Conservation (phyloP, 257 asterid genomes). For the Jacaranda copaia region DNA sequence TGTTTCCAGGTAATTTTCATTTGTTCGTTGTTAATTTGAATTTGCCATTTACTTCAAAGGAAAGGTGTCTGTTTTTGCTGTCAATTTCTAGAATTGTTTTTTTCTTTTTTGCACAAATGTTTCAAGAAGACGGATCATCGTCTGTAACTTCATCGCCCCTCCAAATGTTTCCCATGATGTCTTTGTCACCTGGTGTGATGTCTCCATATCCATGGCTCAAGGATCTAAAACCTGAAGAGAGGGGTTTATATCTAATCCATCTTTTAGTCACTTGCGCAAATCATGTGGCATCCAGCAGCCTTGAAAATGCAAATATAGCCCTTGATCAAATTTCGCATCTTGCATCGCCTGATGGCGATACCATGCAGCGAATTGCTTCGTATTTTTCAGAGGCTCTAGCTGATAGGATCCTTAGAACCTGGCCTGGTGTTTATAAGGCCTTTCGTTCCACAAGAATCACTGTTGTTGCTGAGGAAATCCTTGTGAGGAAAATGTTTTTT, state of each 20-base stretch:
- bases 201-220: constrained; percentile 84
- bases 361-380: constrained; percentile 92
- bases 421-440: constrained; percentile 92
- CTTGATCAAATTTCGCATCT: constrained; percentile 92
- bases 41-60: constrained; percentile 1
- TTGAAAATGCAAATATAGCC: constrained; percentile 83
- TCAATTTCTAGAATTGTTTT: background rate
- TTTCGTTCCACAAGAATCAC: constrained; percentile 61
- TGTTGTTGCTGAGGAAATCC: constrained; percentile 60
- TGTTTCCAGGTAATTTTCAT: constrained; percentile 24
- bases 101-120: constrained; percentile 48
- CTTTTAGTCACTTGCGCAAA: constrained; percentile 81
- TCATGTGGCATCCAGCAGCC: constrained; percentile 78
- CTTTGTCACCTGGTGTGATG: constrained; percentile 58
- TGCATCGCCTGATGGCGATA: constrained; percentile 84
- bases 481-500: constrained; percentile 77
- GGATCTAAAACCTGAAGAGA: constrained; percentile 88
- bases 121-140: constrained; percentile 93
- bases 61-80: constrained; percentile 8
- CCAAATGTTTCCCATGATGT: constrained; percentile 65
- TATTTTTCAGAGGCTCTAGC: constrained; percentile 88
- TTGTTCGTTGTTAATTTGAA: background rate
- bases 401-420: constrained; percentile 72
- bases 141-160: constrained; percentile 80
- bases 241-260: constrained; percentile 85